Conservation (phyloP, 257 asterid genomes). For the Solanum sitiens region DNA sequence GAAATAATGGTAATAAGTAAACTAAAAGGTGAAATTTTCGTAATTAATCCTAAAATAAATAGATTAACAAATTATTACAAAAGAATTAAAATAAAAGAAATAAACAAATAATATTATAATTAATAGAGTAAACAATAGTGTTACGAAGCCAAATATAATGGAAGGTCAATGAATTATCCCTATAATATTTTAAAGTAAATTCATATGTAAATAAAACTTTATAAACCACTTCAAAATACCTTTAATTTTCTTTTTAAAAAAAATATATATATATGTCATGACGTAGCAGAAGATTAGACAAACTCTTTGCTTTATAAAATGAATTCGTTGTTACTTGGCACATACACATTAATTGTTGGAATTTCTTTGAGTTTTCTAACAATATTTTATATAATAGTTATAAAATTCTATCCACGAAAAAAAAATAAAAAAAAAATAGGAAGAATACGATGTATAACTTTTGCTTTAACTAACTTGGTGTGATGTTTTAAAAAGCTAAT, state of each 20-base stretch:
- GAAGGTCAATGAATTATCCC: not conserved
- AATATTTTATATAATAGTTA: not conserved
- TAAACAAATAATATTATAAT: no score
- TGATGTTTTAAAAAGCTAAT: slow-evolving; percentile 1
- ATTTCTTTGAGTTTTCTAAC: not conserved
- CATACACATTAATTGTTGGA: not conserved
- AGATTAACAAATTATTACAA: no score
- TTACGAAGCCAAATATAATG: not conserved
- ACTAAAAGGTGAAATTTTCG: no score
- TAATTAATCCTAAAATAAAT: no score
- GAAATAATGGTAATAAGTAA: no score
- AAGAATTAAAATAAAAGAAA: no score
- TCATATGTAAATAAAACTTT: not conserved
- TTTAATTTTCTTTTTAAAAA: not conserved
- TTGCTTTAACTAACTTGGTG: slow-evolving; percentile 47
- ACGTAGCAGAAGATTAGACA: not conserved
- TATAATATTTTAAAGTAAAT: not conserved
- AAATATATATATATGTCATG: not conserved
- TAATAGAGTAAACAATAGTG: not conserved
- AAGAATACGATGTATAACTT: not conserved
- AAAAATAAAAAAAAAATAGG: not conserved
- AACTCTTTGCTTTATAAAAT: not conserved
- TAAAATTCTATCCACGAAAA: not conserved
- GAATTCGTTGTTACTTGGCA: not conserved
- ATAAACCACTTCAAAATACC: not conserved